Evolutionary conservation across 1,284 basidiomycete species (phyloP), one percentile per base, ranked within the genome.

Genomic region (Porphyrellus sp.): DNA sequence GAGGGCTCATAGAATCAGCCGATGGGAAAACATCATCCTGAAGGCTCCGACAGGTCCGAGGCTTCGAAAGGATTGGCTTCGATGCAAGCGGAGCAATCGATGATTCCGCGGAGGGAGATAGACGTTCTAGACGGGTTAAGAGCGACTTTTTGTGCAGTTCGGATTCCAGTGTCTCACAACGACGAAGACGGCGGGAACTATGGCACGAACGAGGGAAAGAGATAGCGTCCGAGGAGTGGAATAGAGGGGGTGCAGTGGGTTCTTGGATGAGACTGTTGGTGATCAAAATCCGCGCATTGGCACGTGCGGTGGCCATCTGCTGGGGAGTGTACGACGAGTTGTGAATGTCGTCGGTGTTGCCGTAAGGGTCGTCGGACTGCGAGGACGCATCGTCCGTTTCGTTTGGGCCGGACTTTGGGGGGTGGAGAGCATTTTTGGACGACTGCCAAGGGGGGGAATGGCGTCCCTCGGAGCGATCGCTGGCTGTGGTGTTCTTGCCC

Each of bases 191-290:
- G 46, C 62, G 65, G 15, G 69, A 60, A 24, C 57, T 57, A 61
- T 85, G 82, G 57, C 70, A 76, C 27, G 88, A 90, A 44, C 82
- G 82, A 57, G 87, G 87, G 64, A 82, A 90, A 52, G 78, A 59
- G 34, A 76, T 73, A n/a, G 64, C 56, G 41, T 64, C 64, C 16
- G 74, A 63, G 41, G 69, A 64, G 51, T 79, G 77, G 48, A 77
- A 64, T 57, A 81, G 74, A n/a, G 83, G 83, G 20, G 81, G 75
- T 8, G 77, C 72, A 27, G 75, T 74, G 46, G 70, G 67, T 35
- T 71, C 64, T 45, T 65, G 65, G 25, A 65, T 52, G 46, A 80
- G 71, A 52, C 72, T 72, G 63, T 77, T 77, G 56, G 64, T 65
- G 54, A 75, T 73, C 53, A 76, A 54, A 16, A 56, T 54, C 18